These are phyloP conservation scores for Cercospora sesami DNA, from an alignment of 2,329 filamentous ascomycete genomes.

Conservation along the genomic window DNA sequence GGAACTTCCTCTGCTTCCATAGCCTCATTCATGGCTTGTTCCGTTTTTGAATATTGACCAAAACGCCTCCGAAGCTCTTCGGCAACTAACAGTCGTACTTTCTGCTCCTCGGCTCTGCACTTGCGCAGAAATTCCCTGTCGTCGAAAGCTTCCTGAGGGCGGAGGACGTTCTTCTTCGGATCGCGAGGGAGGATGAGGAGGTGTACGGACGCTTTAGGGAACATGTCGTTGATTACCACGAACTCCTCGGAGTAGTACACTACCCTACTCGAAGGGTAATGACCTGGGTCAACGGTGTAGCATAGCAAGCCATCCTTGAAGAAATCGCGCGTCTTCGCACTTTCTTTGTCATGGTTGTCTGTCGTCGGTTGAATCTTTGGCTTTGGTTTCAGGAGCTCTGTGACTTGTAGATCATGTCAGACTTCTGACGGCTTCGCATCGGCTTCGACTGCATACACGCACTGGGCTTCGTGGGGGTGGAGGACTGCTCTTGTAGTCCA, in stretches of 20 bases:
- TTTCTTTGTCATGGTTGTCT: slow-evolving; percentile 22
- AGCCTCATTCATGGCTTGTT: slow-evolving; percentile 64
- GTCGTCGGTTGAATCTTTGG: slow-evolving; percentile 34
- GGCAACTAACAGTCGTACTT: slow-evolving; percentile 66
- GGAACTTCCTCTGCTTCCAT: slow-evolving; percentile 51
- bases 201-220: slow-evolving; percentile 82
- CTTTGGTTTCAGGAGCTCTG: slow-evolving; percentile 50
- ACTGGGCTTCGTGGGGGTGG: slow-evolving; percentile 35
- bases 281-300: slow-evolving; percentile 65
- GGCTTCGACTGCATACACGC: slow-evolving; percentile 34
- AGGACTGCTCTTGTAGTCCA: not conserved
- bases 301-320: slow-evolving; percentile 62
- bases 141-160: slow-evolving; percentile 77
- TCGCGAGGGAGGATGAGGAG: slow-evolving; percentile 83
- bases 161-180: slow-evolving; percentile 57
- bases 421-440: slow-evolving; percentile 12
- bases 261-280: slow-evolving; percentile 59
- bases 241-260: slow-evolving; percentile 68
- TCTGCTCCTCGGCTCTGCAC: slow-evolving; percentile 61
- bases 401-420: slow-evolving; percentile 41
- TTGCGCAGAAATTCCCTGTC: slow-evolving; percentile 67
- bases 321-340: slow-evolving; percentile 42
- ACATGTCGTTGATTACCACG: slow-evolving; percentile 78
- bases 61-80: slow-evolving; percentile 71
- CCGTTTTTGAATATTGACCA: slow-evolving; percentile 62